phyloP scores from a whole-genome alignment of 192 early-diverging fungal species.

The Dispira parvispora region DNA sequence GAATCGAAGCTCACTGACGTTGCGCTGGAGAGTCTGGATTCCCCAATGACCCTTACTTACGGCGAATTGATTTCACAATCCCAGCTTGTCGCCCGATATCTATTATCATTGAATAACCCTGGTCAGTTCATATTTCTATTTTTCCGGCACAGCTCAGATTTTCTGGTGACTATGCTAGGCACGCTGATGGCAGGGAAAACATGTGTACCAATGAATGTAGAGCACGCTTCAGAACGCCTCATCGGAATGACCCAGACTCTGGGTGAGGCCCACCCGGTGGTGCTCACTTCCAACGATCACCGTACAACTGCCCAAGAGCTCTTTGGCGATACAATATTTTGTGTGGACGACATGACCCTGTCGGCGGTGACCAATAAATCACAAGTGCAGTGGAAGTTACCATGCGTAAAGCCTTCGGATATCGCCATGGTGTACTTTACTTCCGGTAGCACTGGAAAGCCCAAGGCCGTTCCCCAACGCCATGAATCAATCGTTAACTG shows the following conservation, averaged over 20 bases:
- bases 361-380: not conserved
- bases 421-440: not conserved
- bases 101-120: not conserved
- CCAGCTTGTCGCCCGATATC: too few species aligned
- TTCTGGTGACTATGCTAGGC: not conserved
- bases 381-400: not conserved
- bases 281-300: too few species aligned
- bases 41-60: too few species aligned
- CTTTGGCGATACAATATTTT: not conserved
- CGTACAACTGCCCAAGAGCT: too few species aligned
- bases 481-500: not conserved
- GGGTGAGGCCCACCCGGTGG: too few species aligned
- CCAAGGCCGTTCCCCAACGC: not conserved
- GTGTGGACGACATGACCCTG: not conserved
- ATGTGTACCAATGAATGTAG: not conserved
- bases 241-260: not conserved
- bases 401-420: not conserved
- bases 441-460: conserved; percentile 4
- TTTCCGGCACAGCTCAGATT: not conserved
- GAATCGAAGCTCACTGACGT: too few species aligned
- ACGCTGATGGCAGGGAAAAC: not conserved
- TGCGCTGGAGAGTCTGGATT: too few species aligned
- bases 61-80: too few species aligned
- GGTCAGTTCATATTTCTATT: too few species aligned
- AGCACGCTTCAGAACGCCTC: too few species aligned